phyloP scores from a whole-genome alignment of 2,329 filamentous ascomycete species.

The Alternaria sp. region DNA sequence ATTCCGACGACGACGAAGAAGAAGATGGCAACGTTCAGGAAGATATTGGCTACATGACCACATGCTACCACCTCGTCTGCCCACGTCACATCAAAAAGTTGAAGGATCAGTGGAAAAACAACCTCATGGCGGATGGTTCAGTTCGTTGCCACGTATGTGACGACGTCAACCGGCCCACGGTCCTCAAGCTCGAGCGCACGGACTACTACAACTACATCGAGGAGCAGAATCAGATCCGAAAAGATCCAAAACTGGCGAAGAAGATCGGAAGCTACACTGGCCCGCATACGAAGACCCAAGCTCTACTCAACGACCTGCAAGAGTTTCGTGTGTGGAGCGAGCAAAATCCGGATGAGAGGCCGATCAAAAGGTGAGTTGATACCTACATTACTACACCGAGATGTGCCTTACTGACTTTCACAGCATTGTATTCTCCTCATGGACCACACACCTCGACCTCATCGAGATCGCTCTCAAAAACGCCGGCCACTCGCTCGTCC shows the following conservation, averaged over 20 bases:
- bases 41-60: constrained; percentile 78
- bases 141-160: constrained; percentile 74
- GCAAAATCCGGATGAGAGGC: constrained; percentile 67
- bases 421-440: constrained; percentile 90
- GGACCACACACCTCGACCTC: constrained; percentile 92
- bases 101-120: constrained; percentile 59
- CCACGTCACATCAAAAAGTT: constrained; percentile 71
- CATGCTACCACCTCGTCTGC: constrained; percentile 88
- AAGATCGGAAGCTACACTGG: constrained; percentile 74
- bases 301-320: constrained; percentile 77
- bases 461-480: constrained; percentile 81
- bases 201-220: constrained; percentile 58
- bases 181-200: constrained; percentile 71
- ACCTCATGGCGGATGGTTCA: constrained; percentile 51
- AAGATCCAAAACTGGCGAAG: constrained; percentile 63
- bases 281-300: constrained; percentile 90
- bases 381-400: not conserved
- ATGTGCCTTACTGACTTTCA: not conserved
- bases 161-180: constrained; percentile 65
- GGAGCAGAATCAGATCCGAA: constrained; percentile 63
- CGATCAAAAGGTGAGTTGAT: constrained; percentile 70
- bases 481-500: constrained; percentile 70
- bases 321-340: constrained; percentile 68
- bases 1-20: constrained; percentile 40
- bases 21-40: constrained; percentile 62